Evolutionary conservation across 805 yeast genomes (phyloP).

Genomic region (Saccharomycopsis schoenii): DNA sequence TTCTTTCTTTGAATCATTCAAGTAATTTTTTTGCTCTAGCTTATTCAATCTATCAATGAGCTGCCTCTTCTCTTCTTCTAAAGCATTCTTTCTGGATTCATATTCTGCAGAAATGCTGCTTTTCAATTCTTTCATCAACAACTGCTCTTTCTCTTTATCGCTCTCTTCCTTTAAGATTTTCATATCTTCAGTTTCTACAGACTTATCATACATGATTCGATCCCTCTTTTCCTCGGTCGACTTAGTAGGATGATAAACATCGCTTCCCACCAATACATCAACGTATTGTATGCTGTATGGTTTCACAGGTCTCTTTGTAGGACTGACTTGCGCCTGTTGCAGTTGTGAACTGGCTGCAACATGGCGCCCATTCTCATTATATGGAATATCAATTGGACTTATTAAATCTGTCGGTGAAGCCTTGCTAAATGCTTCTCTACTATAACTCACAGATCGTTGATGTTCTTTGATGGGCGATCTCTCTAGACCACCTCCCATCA

Average conservation of each 20-base stretch:
- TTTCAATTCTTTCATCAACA: constrained; percentile 6
- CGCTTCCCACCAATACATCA: constrained; percentile 9
- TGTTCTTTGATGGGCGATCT: neutral
- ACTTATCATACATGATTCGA: constrained; percentile 13
- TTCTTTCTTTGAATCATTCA: neutral
- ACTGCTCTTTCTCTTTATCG: neutral
- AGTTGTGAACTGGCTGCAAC: neutral
- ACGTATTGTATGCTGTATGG: constrained; percentile 3
- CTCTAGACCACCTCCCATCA: neutral
- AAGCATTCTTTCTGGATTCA: neutral
- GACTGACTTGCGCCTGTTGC: neutral
- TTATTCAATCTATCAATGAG: neutral
- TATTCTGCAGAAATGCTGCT: neutral
- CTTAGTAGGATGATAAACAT: neutral
- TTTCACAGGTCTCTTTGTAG: neutral
- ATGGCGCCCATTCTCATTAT: neutral
- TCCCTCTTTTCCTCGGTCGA: neutral
- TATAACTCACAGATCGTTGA: neutral
- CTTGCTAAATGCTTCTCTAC: neutral
- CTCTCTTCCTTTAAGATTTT: constrained; percentile 10
- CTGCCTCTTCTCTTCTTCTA: neutral
- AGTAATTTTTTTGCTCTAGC: neutral
- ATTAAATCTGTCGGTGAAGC: neutral
- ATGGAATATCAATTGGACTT: neutral
- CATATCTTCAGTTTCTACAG: constrained; percentile 13